Conservation (phyloP, 805 yeast genomes). For the Blastobotrys muscicola region DNA sequence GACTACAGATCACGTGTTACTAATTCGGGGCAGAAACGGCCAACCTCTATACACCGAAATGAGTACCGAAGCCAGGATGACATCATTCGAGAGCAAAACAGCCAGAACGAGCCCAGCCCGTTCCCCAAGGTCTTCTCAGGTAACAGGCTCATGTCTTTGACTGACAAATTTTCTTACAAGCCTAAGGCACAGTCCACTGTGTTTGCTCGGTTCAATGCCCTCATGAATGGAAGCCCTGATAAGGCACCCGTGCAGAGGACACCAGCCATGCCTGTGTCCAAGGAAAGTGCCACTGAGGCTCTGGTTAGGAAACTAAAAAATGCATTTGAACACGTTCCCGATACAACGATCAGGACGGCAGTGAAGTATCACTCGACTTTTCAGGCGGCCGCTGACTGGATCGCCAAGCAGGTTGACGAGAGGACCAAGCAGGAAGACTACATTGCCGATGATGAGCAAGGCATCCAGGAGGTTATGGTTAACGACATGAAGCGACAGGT, state of each 20-base stretch:
- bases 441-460: background rate
- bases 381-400: constrained; percentile 30
- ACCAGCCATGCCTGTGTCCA: background rate
- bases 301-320: background rate
- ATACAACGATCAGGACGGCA: constrained; percentile 7
- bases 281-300: background rate
- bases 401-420: constrained; percentile 23
- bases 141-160: constrained; percentile 3
- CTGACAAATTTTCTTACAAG: constrained; percentile 3
- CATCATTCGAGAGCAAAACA: no score
- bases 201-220: constrained; percentile 4
- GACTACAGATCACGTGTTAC: background rate
- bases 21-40: constrained; percentile 2
- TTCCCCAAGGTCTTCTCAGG: no score
- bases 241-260: background rate
- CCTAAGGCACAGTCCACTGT: constrained; percentile 3
- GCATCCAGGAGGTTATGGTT: background rate
- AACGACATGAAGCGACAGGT: constrained; percentile 1
- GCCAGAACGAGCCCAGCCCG: no score
- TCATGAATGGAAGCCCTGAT: constrained; percentile 1
- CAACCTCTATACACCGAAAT: constrained; percentile 1
- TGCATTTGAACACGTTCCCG: background rate
- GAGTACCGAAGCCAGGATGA: no score
- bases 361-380: constrained; percentile 19
- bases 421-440: constrained; percentile 11